Base-by-base conservation (phyloP, 148 eudicot species). In the Chenopodium berlandieri region DNA sequence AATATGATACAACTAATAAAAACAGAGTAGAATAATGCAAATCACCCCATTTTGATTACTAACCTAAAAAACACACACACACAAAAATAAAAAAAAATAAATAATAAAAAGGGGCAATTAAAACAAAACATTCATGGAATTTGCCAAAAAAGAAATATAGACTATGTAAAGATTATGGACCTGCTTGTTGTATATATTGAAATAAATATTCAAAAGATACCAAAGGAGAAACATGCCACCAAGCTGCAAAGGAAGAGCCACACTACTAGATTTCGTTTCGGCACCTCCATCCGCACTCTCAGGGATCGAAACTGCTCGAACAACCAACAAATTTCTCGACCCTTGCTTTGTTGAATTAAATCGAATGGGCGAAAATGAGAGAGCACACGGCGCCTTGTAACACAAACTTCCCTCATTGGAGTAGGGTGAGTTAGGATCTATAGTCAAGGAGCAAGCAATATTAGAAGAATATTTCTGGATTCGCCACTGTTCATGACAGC, bases 121-220 rank as follows among this genome's bases (percentile, higher is more conserved):
- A 37, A 37, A 5, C 44, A 37, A 5, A 37, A 5, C 34, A 32
- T 32, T 32, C 7, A 37, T 37, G 44, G 44, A 37, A 37, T 37
- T 37, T 5, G 5, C 44, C 44, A 37, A 5, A 37, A 37, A 37
- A 4, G 0, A 37, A 37, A 37, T 34, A 34, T 37, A 48, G 52
- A 48, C 52, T 1, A 48, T 48, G 52, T 9, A 48, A 48, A 48
- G 52, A 48, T 11, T 63, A 70, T 0, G 19, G 16, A 94, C 98
- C 98, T 92, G 94, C 86, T 94, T 94, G 79, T 94, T 94, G 87
- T 62, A 92, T 69, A 94, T 92, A 87, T 94, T 92, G 93, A 89
- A 94, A 91, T 83, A 94, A 62, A 94, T 90, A 78, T 94, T 94
- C 85, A 94, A 85, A 63, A 87, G 77, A 81, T 94, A 94, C 98